Evolutionary conservation across 768 basidiomycete genomes (phyloP), one percentile per base, ranked within the genome.

Genomic region (Lactifluus volemus): DNA sequence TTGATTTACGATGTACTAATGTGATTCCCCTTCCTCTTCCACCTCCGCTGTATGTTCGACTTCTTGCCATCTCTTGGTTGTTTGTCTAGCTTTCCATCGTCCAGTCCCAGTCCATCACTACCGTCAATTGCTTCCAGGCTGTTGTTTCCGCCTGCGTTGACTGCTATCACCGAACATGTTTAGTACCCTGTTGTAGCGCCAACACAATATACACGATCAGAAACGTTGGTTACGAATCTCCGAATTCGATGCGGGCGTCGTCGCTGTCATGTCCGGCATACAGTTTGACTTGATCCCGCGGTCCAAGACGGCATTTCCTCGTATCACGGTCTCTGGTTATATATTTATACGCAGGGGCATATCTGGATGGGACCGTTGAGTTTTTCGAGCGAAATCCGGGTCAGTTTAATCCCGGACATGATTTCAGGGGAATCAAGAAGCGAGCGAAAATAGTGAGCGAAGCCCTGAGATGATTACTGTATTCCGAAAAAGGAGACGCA

Each of bases 1-100:
- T n/a, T 49, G 61, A 49, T 49, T 63, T 49, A 63, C 52, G 39
- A 49, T 63, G 61, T 63, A 61, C 52, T 58, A 63, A 63, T 58
- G 52, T 62, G 51, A 53, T 19, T 53, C 51, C 10, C 10, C 41
- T 14, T 1, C 41, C 41, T 38, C 39, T 7, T 4, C 8, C 21
- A 2, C 25, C 48, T 25, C 25, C n/a, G 47, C 41, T 63, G 61
- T 63, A 58, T 53, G 61, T 58, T 39, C 15, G 47, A 58, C 57
- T 54, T 54, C 32, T 63, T 58, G 51, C 55, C 51, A 49, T 58
- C 52, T 49, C 51, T 63, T 63, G 61, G 61, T 63, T 63, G 61
- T 63, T 58, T 54, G 55, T 61, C 55, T 48, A 61, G 60, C 55
- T 61, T 53, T 29, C 55, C n/a, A 49, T 63, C n/a, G 44, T 53